Evolutionary conservation across 2,329 filamentous ascomycete genomes (phyloP), one percentile per base, ranked within the genome.

Genomic region (Talaromyces sp.): DNA sequence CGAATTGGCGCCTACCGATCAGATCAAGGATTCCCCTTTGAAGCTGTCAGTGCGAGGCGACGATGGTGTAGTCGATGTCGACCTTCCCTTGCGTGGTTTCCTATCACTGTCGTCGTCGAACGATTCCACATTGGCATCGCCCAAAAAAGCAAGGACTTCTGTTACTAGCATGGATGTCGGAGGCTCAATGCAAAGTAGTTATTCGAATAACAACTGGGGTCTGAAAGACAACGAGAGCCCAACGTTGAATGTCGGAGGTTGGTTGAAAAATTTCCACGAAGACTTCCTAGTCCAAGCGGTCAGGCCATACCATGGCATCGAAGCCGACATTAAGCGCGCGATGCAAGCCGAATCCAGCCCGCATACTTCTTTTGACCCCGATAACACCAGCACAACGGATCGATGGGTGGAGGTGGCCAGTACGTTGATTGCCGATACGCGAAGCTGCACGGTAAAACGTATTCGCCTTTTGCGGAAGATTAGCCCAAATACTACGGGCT

Each of bases 1-100:
- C 50, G 70, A 72, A 38, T 63, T 67, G 32, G 69, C 66, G 24
- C 68, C 69, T 9, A 65, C 63, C 4, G 69, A 72, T 32, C 67
- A 74, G 59, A 62, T 65, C 7, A 71, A 77, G 52, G 78, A 80
- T 50, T 77, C 78, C 11, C 77, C 76, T 9, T 65, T 84, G 57
- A 83, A 82, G 65, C 66, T 84, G 21, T 83, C 80, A 0, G 80
- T 84, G n/a, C 81, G 82, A 48, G 78, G 81, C 52, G 79, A 81
- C 29, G 83, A 86, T 64, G 83, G 83, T 1, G 79, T 85, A n/a
- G 81, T 86, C 31, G 83, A 86, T 65, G 82, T 86, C 55, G 82
- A 85, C 60, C 78, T 85, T 52, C 80, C 81, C 2, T 71, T 85
- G 21, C 80, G 81, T 46, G 81, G 80, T 10, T 80, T 80, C 72